These are phyloP conservation scores for Aureobasidium pullulans DNA, from an alignment of 2,329 filamentous ascomycete species.

Conservation along the genomic window DNA sequence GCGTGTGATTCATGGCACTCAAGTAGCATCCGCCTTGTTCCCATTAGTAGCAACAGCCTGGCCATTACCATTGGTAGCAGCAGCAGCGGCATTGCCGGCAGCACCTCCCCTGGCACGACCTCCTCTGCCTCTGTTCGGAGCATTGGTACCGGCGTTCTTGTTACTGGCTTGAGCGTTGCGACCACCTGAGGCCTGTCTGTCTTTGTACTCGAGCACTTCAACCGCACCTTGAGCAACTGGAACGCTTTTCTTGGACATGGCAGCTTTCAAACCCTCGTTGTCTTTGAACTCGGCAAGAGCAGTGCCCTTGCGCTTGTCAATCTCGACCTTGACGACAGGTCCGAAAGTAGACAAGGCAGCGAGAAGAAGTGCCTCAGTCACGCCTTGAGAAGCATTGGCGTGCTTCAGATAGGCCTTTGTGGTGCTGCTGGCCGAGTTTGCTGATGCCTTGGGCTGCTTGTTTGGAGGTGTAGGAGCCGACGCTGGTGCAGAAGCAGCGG, in stretches of 20 bases:
- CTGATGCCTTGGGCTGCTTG: slow-evolving; percentile 11
- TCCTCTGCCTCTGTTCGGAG: slow-evolving; percentile 8
- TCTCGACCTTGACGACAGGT: slow-evolving; percentile 70
- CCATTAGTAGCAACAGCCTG: not conserved
- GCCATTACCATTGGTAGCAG: slow-evolving; percentile 10
- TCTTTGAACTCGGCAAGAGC: slow-evolving; percentile 86
- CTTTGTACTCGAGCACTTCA: slow-evolving; percentile 76
- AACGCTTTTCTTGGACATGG: slow-evolving; percentile 73
- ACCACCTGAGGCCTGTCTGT: slow-evolving; percentile 27
- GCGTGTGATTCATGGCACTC: not conserved
- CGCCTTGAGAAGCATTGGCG: slow-evolving; percentile 77
- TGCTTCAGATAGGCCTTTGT: slow-evolving; percentile 49
- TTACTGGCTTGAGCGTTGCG: slow-evolving; percentile 16
- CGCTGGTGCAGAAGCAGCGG: slow-evolving; percentile 14
- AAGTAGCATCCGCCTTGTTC: slow-evolving; percentile 7
- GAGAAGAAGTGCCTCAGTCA: slow-evolving; percentile 73
- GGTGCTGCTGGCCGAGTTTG: slow-evolving; percentile 25
- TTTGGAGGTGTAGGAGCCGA: slow-evolving; percentile 7
- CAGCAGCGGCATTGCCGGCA: slow-evolving; percentile 12
- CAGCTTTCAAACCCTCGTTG: slow-evolving; percentile 63
- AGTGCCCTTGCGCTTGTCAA: slow-evolving; percentile 91
- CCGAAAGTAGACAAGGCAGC: slow-evolving; percentile 70
- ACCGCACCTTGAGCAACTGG: slow-evolving; percentile 78
- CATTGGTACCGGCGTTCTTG: not conserved
- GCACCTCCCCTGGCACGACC: slow-evolving; percentile 14